Percentiles rank a stretch among this genome's conserved stretches.
These are phyloP conservation scores for Orbilia quercus DNA, from an alignment of 2,329 filamentous ascomycete genomes.

Conservation along the genomic window DNA sequence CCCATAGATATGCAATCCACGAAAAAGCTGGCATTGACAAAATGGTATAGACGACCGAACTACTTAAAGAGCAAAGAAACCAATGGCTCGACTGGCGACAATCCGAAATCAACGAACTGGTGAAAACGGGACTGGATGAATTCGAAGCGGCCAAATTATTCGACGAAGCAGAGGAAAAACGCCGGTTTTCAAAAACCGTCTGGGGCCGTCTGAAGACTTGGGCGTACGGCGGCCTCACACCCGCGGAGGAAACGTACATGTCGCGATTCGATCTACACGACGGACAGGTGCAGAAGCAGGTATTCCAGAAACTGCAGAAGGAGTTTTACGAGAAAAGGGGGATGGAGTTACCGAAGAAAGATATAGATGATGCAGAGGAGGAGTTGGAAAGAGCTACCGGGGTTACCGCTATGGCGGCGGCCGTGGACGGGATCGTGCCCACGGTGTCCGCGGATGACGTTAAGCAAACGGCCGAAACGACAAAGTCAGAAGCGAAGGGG, in stretches of 20 bases:
- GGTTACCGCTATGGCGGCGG: conserved; percentile 36
- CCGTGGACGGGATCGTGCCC: conserved; percentile 45
- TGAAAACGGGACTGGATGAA: conserved; percentile 40
- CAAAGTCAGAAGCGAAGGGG: conserved; percentile 49
- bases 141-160: conserved; percentile 48
- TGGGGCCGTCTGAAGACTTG: conserved; percentile 57
- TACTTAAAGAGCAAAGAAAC: conserved; percentile 32
- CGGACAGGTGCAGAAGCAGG: conserved; percentile 43
- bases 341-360: conserved; percentile 48
- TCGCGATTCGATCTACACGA: conserved; percentile 50
- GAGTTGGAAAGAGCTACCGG: conserved; percentile 27
- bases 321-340: conserved; percentile 53
- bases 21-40: neutral
- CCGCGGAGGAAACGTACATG: conserved; percentile 59
- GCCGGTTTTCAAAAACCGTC: conserved; percentile 54
- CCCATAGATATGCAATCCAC: neutral
- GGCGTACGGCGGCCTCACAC: conserved; percentile 59
- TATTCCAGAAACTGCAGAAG: conserved; percentile 50
- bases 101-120: conserved; percentile 43
- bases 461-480: conserved; percentile 30
- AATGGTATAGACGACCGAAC: conserved; percentile 18
- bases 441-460: conserved; percentile 40
- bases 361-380: conserved; percentile 41
- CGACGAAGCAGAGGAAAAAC: conserved; percentile 41
- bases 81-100: conserved; percentile 45